Evolutionary conservation across 2,329 filamentous ascomycete genomes (phyloP), one percentile per base, ranked within the genome.

Genomic region (Saccharata proteae): DNA sequence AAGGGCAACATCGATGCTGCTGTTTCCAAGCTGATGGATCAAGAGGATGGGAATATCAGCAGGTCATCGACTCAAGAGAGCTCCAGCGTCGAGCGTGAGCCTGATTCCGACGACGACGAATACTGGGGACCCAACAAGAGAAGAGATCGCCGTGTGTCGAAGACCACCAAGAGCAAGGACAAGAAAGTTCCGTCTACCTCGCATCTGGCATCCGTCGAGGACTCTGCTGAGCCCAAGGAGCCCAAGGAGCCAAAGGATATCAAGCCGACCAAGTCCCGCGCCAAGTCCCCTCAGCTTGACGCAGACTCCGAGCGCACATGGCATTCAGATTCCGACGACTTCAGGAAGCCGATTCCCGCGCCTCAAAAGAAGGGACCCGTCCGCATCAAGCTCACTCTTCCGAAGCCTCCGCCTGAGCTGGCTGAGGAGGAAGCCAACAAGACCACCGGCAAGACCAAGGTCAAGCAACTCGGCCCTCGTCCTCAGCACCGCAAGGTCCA

Each of bases 1-100:
- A 65, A 63, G 29, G 68, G 69, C 24, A 63, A 69, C 41, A 58
- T 74, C 26, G 59, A 71, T 40, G 48, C 56, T 16, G 65, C 69
- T 5, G 68, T 73, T 24, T 58, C 58, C 9, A 64, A 59, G 26
- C 48, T 74, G 12, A 46, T 71, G 3, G 68, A 67, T 21, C 56
- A 58, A 3, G 33, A 35, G n/a, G 27, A 27, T 13, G 59, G 66
- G 35, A 57, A 64, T 28, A 47, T 50, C 28, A 51, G 48, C 28
- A 58, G 52, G 40, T 46, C 47, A 12, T 60, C 57, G n/a, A 60
- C 61, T 13, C 57, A 58, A 28, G 58, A 58, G 33, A 58, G 52
- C 40, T 65, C 62, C 2, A 69, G 66, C 45, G 51, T 67, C 38
- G 54, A 69, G 49, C 51, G 63, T 34, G 67, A 70, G 31, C 54